Base-by-base conservation (phyloP, 164 flowering plant species). In the Chimonanthus salicifolius region DNA sequence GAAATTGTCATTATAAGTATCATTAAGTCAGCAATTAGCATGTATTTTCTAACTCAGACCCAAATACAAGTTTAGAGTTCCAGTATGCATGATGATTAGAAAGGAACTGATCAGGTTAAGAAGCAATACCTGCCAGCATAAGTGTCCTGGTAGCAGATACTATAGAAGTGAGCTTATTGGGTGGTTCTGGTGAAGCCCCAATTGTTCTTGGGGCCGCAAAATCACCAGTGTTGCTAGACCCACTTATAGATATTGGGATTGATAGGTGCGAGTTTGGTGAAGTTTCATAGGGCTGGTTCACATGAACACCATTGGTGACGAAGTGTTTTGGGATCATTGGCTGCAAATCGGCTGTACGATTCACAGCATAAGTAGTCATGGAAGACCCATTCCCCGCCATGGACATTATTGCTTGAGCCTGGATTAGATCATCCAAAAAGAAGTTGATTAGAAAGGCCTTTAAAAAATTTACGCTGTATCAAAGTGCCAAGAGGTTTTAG, bases 331-430 rank as follows among this genome's bases (percentile, higher is more conserved):
- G 74, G 60, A 67, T 76, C 11, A 85, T 78, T 74, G 79, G 79
- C 68, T 73, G 88, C 62, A 67, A 79, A 73, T 84, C 86, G 76
- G 81, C 71, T 75, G 76, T 74, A 1, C 81, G 78, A 1, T 77
- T 79, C 21, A 70, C 60, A 6, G 74, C 18, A 13, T 49, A 78
- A 44, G 80, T 75, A 68, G 84, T 66, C 66, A 62, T 2, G 5
- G 68, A 44, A 44, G 48, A 43, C 48, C 86, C 90, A 77, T 82
- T 86, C 10, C 89, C 94, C 71, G 98, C 98, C 81, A 91, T 76
- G 68, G 87, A 80, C 97, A 93, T 93, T 47, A 93, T 90, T 58
- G 94, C 97, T 78, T 91, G 94, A 75, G 91, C 97, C 98, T 94
- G 83, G 13, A 54, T 13, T 13, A 54, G 60, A 54, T 54, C 60